Evolutionary conservation across 2,329 filamentous ascomycete genomes (phyloP).

Genomic region (Alternaria solani): DNA sequence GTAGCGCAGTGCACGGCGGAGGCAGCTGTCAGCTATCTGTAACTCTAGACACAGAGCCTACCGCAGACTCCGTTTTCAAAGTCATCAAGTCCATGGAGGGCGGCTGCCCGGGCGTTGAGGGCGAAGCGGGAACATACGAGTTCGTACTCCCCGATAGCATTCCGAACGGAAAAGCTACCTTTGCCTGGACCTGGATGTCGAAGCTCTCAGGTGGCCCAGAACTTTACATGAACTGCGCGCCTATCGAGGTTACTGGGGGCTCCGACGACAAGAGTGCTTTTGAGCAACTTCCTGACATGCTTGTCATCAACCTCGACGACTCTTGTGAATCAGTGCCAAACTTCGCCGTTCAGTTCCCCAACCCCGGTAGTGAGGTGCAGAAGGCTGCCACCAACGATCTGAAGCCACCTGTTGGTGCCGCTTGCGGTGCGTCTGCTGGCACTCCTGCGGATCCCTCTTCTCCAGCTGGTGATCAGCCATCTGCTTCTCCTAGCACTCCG

Average conservation of each 20-base stretch:
- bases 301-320: conserved; percentile 72
- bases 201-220: conserved; percentile 80
- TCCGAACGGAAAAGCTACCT: conserved; percentile 76
- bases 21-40: conserved; percentile 89
- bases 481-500: conserved; percentile 19
- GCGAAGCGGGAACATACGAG: too few species aligned
- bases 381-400: conserved; percentile 37
- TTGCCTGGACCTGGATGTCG: conserved; percentile 96
- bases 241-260: conserved; percentile 69
- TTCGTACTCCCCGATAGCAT: conserved; percentile 77
- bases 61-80: conserved; percentile 72
- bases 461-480: conserved; percentile 25
- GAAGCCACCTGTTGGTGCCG: conserved; percentile 33
- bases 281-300: conserved; percentile 73
- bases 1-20: conserved; percentile 83
- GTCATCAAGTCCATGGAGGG: conserved; percentile 90
- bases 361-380: conserved; percentile 69
- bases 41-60: conserved; percentile 67
- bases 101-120: conserved; percentile 76
- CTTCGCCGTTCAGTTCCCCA: conserved; percentile 68
- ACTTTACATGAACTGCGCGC: conserved; percentile 89
- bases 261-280: conserved; percentile 63
- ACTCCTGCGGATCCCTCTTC: conserved; percentile 26
- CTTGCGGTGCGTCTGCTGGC: conserved; percentile 16
- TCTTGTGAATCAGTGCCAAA: conserved; percentile 63